Conservation (phyloP, 2,329 filamentous ascomycete species). For the Aspergillus tamarii region DNA sequence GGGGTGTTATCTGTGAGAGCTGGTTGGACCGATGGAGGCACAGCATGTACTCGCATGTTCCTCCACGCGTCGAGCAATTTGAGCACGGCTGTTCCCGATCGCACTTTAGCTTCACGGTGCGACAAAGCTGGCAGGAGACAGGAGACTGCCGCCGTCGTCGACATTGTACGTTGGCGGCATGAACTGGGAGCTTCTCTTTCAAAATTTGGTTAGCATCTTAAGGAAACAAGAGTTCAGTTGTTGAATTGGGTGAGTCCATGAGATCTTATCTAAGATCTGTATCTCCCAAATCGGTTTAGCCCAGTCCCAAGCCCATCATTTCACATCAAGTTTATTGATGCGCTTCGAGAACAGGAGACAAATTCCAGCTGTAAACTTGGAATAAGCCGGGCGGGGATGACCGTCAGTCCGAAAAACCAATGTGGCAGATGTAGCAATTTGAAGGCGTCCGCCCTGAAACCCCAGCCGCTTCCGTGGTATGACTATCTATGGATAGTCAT, state of each 20-base stretch:
- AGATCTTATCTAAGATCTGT: background rate
- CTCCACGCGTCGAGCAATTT: background rate
- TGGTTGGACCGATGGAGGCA: background rate
- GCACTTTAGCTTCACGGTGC: background rate
- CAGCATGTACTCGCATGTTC: background rate
- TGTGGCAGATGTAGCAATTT: background rate
- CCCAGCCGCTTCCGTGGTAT: background rate
- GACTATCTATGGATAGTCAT: background rate
- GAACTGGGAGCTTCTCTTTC: background rate
- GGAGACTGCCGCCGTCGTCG: background rate
- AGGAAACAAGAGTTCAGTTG: background rate
- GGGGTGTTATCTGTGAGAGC: background rate
- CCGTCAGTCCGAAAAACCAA: no score
- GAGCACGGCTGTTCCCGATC: background rate
- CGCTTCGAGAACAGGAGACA: no score
- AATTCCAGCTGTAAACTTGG: no score
- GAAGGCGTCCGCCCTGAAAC: background rate
- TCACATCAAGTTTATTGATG: no score
- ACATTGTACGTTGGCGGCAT: background rate
- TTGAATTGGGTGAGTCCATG: background rate
- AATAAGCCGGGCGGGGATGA: no score
- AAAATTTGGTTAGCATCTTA: background rate
- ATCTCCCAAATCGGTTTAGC: background rate
- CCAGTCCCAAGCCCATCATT: no score
- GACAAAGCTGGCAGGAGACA: conserved; percentile 1